Base-by-base conservation (phyloP, 805 yeast species). In the Cyberlindnera veronae region DNA sequence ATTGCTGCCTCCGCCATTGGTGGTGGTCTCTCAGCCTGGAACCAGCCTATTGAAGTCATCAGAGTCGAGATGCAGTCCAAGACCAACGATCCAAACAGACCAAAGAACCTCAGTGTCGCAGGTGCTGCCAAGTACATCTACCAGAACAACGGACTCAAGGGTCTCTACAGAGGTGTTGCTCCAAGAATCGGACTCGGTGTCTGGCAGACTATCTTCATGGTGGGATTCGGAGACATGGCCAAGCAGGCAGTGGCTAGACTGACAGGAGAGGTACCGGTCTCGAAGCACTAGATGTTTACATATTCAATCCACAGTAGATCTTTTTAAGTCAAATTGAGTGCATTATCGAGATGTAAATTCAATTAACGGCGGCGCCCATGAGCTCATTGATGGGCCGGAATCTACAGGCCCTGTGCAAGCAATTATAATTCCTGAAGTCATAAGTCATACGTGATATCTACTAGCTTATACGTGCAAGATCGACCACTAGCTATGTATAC, bases 121-220 rank as follows among this genome's bases (percentile, higher is more conserved):
- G 73, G 80, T 37, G 83, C 98, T 24, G 76, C 85, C 57, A 81
- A 75, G 57, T 93, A 91, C 67, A 87, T 93, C 53, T 89, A 89
- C 67, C 55, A 72, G 36, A 77, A 80, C 53, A 86, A 82, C 60
- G 99, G 99, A 53, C 45, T 90, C 44, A 80, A 78, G 66, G 99
- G 99, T 43, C 76, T 93, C 48, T 93, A 90, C 63, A 77, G 96
- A 64, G 99, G 99, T 61, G 96, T 90, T 32, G 80, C 98, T 13
- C 98, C 99, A 54, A 84, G 99, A 74, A 78, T 93, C 53, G 97
- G 95, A 41, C 76, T 93, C 50, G 95, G 98, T 57, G 83, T 91
- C 48, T 93, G 98, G 97, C 99, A 93, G 72, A 91, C 98, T 3
- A 88, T 91, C 33, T 91, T 95, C 64, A 91, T 91, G 98, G 98